Base-by-base conservation (phyloP, 805 yeast species). In the Candida nemodendra region DNA sequence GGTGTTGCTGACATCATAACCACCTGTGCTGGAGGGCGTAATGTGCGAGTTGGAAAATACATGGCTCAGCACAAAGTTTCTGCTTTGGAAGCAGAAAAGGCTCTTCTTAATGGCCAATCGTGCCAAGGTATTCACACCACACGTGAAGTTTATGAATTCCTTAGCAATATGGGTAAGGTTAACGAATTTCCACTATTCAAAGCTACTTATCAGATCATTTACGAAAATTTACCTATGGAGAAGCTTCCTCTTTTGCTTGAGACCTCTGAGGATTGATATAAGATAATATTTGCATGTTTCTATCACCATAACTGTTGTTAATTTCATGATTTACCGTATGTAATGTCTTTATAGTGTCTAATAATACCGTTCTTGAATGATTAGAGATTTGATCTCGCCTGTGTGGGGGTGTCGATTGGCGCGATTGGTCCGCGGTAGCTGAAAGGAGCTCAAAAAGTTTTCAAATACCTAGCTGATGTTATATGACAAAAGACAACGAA, bases 1-100 rank as follows among this genome's bases (percentile, higher is more conserved):
- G 99, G 99, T 68, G 98, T 93, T 40, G 99, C 99, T 26, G 99
- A 93, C 64, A 75, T 93, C 58, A 93, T 93, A 65, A 93, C 99
- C 38, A 89, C 99, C 13, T 93, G 99, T 69, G 78, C 95, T 14
- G 97, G 97, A 59, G 99, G 99, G 59, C 80, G 99, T 71, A 93
- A 93, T 69, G 95, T 86, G 53, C 78, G 84, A 62, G 95, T 93
- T 44, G 97, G 93, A 36, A 79, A 75, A 53, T 81, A 77, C 63
- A 84, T 87, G 85, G 91, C 95, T 42, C 72, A 78, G 63, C 73
- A 89, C 44, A 83, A 84, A 44, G 85, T 79, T 55, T 64, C 78
- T 44, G 93, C 95, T 30, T 70, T 73, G 58, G 89, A 81, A 54
- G 84, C 93, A 39, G 99, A 93, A 68, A 80, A 78, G 65, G 84